Conservation (phyloP, 2,329 filamentous ascomycete genomes). For the Ceratocystis diversiconidia region DNA sequence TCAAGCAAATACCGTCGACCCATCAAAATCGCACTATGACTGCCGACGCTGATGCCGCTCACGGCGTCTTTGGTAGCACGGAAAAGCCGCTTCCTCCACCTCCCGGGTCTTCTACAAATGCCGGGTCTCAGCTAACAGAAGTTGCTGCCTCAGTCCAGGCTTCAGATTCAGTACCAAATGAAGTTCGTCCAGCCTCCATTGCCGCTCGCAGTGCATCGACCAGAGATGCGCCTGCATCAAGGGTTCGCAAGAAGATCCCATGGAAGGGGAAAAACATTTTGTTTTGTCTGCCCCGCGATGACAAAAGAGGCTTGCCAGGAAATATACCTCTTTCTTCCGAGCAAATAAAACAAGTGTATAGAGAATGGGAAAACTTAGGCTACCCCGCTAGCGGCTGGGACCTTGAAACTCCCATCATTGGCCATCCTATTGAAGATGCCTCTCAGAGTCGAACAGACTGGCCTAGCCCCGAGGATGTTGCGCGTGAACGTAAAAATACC, state of each 20-base stretch:
- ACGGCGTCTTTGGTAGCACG: conserved; percentile 5
- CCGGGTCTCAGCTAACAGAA: neutral
- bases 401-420: conserved; percentile 35
- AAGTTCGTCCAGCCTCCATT: conserved; percentile 21
- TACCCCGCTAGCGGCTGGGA: conserved; percentile 58
- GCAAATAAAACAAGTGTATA: conserved; percentile 48
- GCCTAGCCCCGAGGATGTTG: conserved; percentile 48
- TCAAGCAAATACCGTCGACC: neutral
- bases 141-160: neutral
- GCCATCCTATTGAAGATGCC: conserved; percentile 29
- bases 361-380: conserved; percentile 53
- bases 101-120: neutral
- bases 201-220: conserved; percentile 25
- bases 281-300: conserved; percentile 54
- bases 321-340: conserved; percentile 40
- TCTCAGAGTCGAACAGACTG: conserved; percentile 55
- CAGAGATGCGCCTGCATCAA: conserved; percentile 35
- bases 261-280: conserved; percentile 66
- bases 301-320: conserved; percentile 44
- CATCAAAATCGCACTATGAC: conserved; percentile 15
- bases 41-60: conserved; percentile 9
- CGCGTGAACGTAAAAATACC: conserved; percentile 38
- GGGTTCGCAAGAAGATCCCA: conserved; percentile 54
- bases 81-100: conserved; percentile 15
- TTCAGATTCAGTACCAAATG: neutral